These are phyloP conservation scores for Ustilago nuda DNA, from an alignment of 1,284 basidiomycete species.

Conservation along the genomic window DNA sequence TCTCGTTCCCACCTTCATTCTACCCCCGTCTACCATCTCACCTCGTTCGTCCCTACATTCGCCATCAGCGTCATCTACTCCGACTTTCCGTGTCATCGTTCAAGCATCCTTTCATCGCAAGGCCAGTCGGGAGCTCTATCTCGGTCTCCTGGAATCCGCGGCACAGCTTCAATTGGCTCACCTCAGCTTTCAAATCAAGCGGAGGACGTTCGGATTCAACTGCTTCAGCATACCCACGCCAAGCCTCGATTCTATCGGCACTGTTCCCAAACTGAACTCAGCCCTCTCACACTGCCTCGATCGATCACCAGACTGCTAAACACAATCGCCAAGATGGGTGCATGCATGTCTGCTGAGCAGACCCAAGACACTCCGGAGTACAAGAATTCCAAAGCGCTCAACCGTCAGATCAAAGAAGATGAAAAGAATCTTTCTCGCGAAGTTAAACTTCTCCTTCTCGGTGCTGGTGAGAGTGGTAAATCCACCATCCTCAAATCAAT, in stretches of 20 bases:
- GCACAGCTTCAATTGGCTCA: background rate
- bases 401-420: slow-evolving; percentile 56
- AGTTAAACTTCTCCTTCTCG: slow-evolving; percentile 76
- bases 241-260: background rate
- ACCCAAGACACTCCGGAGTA: slow-evolving; percentile 46
- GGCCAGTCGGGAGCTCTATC: background rate
- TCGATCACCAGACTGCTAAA: background rate
- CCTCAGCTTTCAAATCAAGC: background rate
- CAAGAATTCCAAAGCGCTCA: slow-evolving; percentile 41
- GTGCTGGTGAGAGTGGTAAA: slow-evolving; percentile 93
- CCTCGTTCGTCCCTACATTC: background rate
- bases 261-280: background rate
- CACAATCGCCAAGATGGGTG: slow-evolving; percentile 42
- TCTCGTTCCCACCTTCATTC: background rate
- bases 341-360: slow-evolving; percentile 46
- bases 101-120: slow-evolving; percentile 5
- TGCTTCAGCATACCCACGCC: background rate
- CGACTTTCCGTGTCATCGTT: background rate
- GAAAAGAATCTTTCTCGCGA: slow-evolving; percentile 54
- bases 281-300: background rate
- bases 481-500: slow-evolving; percentile 93
- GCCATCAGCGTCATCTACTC: background rate
- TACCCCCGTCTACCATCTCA: background rate
- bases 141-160: background rate
- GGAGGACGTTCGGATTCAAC: background rate